phyloP scores from a whole-genome alignment of 805 yeast species.

The Hanseniaspora clermontiae region DNA sequence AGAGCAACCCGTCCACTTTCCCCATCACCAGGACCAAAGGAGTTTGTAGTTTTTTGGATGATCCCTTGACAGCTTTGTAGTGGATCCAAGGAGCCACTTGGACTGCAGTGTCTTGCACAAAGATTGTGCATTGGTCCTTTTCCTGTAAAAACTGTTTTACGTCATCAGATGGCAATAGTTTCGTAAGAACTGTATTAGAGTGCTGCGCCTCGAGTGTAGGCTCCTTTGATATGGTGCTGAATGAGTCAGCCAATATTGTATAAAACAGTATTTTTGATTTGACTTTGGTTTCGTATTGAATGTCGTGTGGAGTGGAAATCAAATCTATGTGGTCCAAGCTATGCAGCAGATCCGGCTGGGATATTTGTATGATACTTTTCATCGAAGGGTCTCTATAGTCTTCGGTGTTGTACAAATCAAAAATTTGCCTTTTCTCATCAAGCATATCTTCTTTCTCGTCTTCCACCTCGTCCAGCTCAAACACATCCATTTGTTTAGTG shows the following conservation, averaged over 20 bases:
- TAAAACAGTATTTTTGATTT: conserved; percentile 8
- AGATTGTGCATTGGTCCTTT: not conserved
- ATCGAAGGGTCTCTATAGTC: conserved; percentile 3
- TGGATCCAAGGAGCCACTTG: conserved; percentile 11
- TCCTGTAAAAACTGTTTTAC: not conserved
- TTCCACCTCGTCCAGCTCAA: not conserved
- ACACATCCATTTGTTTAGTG: conserved; percentile 1
- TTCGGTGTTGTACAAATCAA: not conserved
- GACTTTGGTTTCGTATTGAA: conserved; percentile 5
- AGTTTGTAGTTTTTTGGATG: not conserved
- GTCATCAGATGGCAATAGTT: conserved; percentile 3
- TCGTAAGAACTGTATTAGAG: not conserved
- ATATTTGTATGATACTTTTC: not conserved
- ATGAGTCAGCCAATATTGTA: conserved; percentile 2
- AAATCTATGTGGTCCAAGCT: not conserved
- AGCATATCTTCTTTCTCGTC: not conserved
- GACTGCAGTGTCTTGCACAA: conserved; percentile 5
- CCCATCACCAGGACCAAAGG: conserved; percentile 8
- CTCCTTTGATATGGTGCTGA: not conserved
- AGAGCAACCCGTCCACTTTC: conserved; percentile 9
- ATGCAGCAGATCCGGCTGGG: not conserved
- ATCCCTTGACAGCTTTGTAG: not conserved
- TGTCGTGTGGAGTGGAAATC: not conserved
- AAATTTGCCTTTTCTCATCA: not conserved
- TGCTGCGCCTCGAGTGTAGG: not conserved